Evolutionary conservation across 257 asterid genomes (phyloP), one percentile per base, ranked within the genome.

Genomic region (Datura wrightii): DNA sequence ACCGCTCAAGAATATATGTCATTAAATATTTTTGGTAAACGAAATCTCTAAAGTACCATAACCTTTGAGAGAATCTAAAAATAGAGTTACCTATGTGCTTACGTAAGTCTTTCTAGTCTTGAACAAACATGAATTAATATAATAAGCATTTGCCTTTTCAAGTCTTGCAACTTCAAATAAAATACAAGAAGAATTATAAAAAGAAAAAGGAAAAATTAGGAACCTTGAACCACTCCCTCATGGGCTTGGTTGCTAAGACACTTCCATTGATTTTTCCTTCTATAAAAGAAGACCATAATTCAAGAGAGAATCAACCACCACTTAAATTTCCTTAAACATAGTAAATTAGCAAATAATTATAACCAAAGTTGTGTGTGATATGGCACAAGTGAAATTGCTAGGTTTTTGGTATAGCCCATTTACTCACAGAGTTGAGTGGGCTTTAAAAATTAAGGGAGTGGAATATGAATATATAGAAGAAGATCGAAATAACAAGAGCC

Each of bases 401-500:
- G 59, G 60, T 19, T 46, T 48, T 48, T 74, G 39, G 42, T 24
- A 24, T 13, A 48, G 60, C 4, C 59, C 14, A 48, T 74, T 74
- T 48, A 74, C 4, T 74, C 59, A 19, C 5, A 74, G 81, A 74
- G 81, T 74, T 74, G 81, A 74, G 1, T 74, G 81, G 60, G 81
- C 81, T 74, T 44, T 74, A 5, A 74, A 74, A 2, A 24, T 50
- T 6, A 76, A 76, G 15, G 81, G 62, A 0, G 1, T 76, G 0
- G 1, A 76, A 14, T 76, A 76, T 76, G 81, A 76, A 50, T 50
- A 2, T 0, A 13, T 50, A 50, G 62, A 76, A 76, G 24, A 76
- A 6, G 42, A 76, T 31, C 2, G 31, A 50, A 6, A 24, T 0
- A 76, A 50, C 37, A 76, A 50, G 31, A 76, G 82, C 8, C 3